Percentiles rank a stretch among this genome's conserved stretches.
Conservation (phyloP, 2,329 filamentous ascomycete genomes). For the Fusarium poae region DNA sequence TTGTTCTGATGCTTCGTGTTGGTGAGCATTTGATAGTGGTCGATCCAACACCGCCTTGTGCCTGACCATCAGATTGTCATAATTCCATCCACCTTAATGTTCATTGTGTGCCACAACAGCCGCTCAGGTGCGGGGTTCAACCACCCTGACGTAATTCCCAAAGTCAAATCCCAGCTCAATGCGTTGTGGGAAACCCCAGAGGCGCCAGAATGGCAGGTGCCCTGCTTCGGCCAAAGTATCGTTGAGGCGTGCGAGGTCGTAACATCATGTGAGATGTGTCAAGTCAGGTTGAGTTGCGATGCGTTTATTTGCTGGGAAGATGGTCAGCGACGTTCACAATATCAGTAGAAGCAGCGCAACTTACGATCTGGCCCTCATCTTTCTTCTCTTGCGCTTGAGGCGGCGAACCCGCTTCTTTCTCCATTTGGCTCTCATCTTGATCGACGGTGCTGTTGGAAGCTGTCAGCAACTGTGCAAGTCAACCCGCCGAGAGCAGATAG, state of each 20-base stretch:
- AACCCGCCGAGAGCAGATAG: constrained; percentile 15
- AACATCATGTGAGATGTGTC: constrained; percentile 60
- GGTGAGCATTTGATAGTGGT: constrained; percentile 47
- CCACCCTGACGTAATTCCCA: constrained; percentile 47
- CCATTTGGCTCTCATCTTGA: constrained; percentile 95
- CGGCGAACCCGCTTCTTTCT: constrained; percentile 99
- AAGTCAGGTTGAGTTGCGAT: constrained; percentile 70
- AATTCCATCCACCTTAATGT: constrained; percentile 49
- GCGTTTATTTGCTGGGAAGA: constrained; percentile 73
- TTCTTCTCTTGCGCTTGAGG: constrained; percentile 99
- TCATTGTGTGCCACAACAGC: constrained; percentile 50
- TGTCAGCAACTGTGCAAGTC: constrained; percentile 41
- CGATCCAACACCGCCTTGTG: constrained; percentile 50
- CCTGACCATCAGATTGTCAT: constrained; percentile 53
- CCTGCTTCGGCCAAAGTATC: constrained; percentile 47
- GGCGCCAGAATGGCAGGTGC: constrained; percentile 41
- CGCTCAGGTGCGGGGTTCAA: constrained; percentile 49
- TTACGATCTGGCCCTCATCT: constrained; percentile 98
- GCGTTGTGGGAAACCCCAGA: constrained; percentile 37
- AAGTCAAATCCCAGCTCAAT: constrained; percentile 47
- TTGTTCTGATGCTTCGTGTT: constrained; percentile 45
- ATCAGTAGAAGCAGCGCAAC: constrained; percentile 53
- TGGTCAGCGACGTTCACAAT: constrained; percentile 52
- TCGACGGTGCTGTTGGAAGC: constrained; percentile 53
- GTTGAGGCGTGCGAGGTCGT: constrained; percentile 53